Evolutionary conservation across 176 grass and related monocot species (phyloP), one percentile per base, ranked within the genome.

Genomic region (Phoenix roebelenii): DNA sequence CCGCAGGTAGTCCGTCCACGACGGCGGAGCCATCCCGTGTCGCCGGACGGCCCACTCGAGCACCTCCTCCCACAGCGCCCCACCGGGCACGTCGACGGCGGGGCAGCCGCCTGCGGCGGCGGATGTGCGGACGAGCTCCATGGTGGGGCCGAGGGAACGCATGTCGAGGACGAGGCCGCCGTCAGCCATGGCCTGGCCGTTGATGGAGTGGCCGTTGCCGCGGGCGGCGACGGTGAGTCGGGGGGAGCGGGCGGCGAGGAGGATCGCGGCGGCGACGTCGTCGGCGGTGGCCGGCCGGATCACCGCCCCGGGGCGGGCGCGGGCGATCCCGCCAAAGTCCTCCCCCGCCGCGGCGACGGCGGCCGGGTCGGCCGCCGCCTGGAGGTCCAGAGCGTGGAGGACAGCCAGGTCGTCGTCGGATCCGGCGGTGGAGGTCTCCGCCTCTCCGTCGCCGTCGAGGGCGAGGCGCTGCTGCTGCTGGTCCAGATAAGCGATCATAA

Each of bases 61-160:
- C 17, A 98, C 84, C 76, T 98, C 93, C 71, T 85, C 81, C 93
- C 93, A 92, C 18, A 98, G 80, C 55, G 88, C 88, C 51, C 93
- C 93, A 5, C 81, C 84, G 0, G 87, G 69, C 30, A 92, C 87
- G 53, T 98, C 93, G 2, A 76, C 87, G 20, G 61, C 79, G n/a
- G 16, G 32, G 3, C 19, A 30, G 3, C 68, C 75, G 28, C 63
- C 35, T 6, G 9, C 18, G 0, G 20, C 2, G 57, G 25, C 0
- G 28, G 28, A 30, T 1, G 5, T 16, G 17, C 14, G 55, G 17
- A 79, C 71, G 0, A 84, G 68, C 25, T 76, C 59, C 77, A 58
- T 52, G 35, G 58, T 54, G 14, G 74, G 63, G 22, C 69, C 64
- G 15, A 84, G 69, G 18, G 83, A 65, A 15, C 93, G 93, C 93